Evolutionary conservation across 2,329 filamentous ascomycete species (phyloP), one percentile per base, ranked within the genome.

Genomic region (Pseudogymnoascus destructans): DNA sequence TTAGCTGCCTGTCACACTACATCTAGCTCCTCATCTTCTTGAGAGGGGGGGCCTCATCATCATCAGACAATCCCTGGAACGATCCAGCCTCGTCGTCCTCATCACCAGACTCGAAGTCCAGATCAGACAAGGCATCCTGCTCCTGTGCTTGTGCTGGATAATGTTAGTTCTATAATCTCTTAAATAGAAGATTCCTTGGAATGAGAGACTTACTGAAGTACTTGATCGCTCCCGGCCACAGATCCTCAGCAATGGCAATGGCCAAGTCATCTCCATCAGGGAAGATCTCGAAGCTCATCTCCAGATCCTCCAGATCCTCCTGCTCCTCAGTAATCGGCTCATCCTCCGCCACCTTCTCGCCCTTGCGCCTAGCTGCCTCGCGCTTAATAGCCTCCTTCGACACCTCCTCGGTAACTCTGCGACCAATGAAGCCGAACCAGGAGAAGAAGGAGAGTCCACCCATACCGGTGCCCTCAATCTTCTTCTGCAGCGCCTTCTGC

Each of bases 181-280:
- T 17, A 15, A 57, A 35, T 19, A 21, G 59, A 56, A 57, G 68
- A 79, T 69, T 80, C 73, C 55, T 58, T 57, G 8, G 23, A 54
- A 52, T 10, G 32, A 1, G 35, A 32, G 2, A 80, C 87, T 74
- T 76, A 93, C 89, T 87, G 74, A 93, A 97, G 74, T 93, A 95
- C 71, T 87, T 89, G 71, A 95, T 85, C 59, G 91, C 92, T 62
- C 84, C 82, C 54, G 89, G 87, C 85, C 86, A 96, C 57, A 97
- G 75, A 65, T 97, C 92, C 69, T 97, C 91, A 7, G 86, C 82
- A 64, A 97, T 77, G 61, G 83, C 78, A 62, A 89, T 79, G 36
- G 90, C 91, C 54, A 97, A 72, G 61, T 91, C 86, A 64, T 95
- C 89, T 19, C 88, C 92, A 42, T 83, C 82, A n/a, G 87, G 86